Evolutionary conservation across 805 yeast species (phyloP), one percentile per base, ranked within the genome.

Genomic region (Ogataea zsoltii): DNA sequence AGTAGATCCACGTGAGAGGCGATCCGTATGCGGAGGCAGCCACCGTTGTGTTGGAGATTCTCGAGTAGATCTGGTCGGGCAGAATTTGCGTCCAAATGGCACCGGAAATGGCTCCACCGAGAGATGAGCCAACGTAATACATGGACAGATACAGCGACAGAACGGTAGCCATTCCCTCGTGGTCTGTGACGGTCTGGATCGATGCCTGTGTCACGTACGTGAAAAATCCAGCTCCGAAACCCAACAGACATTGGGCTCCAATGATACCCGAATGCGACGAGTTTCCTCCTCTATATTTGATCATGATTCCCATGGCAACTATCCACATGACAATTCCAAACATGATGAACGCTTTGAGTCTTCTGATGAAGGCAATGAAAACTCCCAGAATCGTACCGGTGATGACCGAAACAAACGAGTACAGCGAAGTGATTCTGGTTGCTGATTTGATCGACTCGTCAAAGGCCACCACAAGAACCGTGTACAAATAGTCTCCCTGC

Each of bases 221-320:
- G 70, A 83, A 81, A 62, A 84, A 77, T 14, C 88, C 88, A 35
- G 87, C 87, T 55, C 88, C 90, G 46, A 85, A 74, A 54, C 91
- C 91, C 52, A 82, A 63, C 15, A 85, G 58, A 58, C 83, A 76
- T 52, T 79, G 71, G 5, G 83, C 77, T 13, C 84, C 90, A 60
- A 85, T 79, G 45, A 84, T 70, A 53, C 89, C 90, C 36, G 70
- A 55, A 38, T 70, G 66, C 18, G 80, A 71, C 34, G 65, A 60
- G 33, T 66, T 63, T 44, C 65, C 71, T 34, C 82, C 80, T 60
- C 90, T 72, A 67, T 59, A 85, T 46, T 71, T 73, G 49, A 75
- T 67, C 51, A 85, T 67, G 32, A 85, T 54, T 44, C 89, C 91
- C 69, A 79, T 69, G 7, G 86, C 71, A 16, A 79, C 65, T 40